These are phyloP conservation scores for Pseudopithomyces chartarum DNA, from an alignment of 2,329 filamentous ascomycete species.

Conservation along the genomic window DNA sequence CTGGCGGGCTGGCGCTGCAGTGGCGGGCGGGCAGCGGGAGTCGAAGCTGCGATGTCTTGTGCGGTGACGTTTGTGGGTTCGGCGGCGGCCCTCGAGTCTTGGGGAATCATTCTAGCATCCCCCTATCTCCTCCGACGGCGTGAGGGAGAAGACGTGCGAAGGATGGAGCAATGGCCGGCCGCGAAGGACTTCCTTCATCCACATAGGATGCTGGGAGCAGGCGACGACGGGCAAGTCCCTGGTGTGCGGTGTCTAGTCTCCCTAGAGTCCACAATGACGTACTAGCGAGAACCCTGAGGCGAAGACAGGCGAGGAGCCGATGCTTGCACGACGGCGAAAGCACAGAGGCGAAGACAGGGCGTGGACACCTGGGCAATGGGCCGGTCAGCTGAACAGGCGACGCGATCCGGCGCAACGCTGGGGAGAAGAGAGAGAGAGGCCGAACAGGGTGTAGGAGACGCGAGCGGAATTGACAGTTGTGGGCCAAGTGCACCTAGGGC, in stretches of 20 bases:
- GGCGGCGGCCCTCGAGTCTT: slow-evolving; percentile 17
- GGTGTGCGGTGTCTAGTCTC: background rate
- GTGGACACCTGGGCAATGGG: background rate
- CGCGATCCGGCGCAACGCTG: background rate
- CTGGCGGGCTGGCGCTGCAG: slow-evolving; percentile 34
- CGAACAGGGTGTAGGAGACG: background rate
- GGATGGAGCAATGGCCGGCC: slow-evolving; percentile 17
- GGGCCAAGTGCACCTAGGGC: background rate
- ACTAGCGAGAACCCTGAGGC: slow-evolving; percentile 6
- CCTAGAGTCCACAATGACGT: slow-evolving; percentile 19
- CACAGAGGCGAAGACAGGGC: background rate
- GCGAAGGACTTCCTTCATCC: slow-evolving; percentile 17
- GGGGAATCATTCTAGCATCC: slow-evolving; percentile 39
- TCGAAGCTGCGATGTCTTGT: slow-evolving; percentile 13
- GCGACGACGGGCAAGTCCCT: slow-evolving; percentile 6
- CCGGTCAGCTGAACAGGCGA: background rate
- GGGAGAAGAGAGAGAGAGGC: background rate
- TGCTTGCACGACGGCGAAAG: background rate
- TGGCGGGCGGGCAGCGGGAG: slow-evolving; percentile 25
- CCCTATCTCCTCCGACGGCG: slow-evolving; percentile 26
- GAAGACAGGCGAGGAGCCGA: background rate
- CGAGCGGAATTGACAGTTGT: background rate
- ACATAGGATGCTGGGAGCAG: slow-evolving; percentile 3
- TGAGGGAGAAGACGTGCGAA: slow-evolving; percentile 22
- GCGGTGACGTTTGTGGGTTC: slow-evolving; percentile 11